These are phyloP conservation scores for Serpula lacrymans DNA, from an alignment of 768 basidiomycete genomes.

Conservation along the genomic window DNA sequence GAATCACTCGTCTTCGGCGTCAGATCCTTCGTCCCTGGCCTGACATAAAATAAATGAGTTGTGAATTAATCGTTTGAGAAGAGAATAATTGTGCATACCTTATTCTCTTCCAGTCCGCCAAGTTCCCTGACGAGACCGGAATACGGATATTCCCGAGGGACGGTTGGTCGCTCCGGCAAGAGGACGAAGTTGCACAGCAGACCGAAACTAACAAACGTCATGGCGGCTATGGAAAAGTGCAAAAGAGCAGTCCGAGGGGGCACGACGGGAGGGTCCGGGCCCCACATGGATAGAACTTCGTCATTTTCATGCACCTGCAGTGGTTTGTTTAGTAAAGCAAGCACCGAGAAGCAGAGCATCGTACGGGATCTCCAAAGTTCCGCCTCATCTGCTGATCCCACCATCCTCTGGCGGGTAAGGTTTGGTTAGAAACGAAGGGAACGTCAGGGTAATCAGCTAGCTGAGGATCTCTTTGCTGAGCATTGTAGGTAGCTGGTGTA, in stretches of 20 bases:
- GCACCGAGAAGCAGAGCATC: conserved; percentile 19
- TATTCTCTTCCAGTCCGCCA: conserved; percentile 75
- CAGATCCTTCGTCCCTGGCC: conserved; percentile 34
- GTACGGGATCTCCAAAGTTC: conserved; percentile 77
- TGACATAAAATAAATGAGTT: conserved; percentile 15
- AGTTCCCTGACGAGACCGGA: conserved; percentile 73
- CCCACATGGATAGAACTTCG: conserved; percentile 84
- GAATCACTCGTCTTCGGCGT: conserved; percentile 29
- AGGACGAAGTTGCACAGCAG: conserved; percentile 53
- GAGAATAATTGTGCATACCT: conserved; percentile 58
- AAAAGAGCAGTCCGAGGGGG: conserved; percentile 56
- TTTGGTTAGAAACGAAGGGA: conserved; percentile 63
- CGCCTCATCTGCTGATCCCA: conserved; percentile 72
- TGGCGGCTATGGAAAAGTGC: conserved; percentile 59
- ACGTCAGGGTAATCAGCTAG: conserved; percentile 71
- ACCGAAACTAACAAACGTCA: conserved; percentile 64
- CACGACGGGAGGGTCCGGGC: conserved; percentile 69
- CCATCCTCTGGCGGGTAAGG: conserved; percentile 66
- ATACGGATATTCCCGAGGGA: conserved; percentile 75
- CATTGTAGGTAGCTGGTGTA: conserved; percentile 13
- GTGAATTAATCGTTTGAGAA: neutral
- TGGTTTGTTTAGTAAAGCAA: conserved; percentile 2
- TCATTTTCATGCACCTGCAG: conserved; percentile 75
- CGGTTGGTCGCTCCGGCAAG: conserved; percentile 58
- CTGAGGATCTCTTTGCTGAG: conserved; percentile 56